A percentile compares a stretch with the other conserved stretches of the same genome.
phyloP scores from a whole-genome alignment of 768 basidiomycete species.

The Tephrocybe sp. region DNA sequence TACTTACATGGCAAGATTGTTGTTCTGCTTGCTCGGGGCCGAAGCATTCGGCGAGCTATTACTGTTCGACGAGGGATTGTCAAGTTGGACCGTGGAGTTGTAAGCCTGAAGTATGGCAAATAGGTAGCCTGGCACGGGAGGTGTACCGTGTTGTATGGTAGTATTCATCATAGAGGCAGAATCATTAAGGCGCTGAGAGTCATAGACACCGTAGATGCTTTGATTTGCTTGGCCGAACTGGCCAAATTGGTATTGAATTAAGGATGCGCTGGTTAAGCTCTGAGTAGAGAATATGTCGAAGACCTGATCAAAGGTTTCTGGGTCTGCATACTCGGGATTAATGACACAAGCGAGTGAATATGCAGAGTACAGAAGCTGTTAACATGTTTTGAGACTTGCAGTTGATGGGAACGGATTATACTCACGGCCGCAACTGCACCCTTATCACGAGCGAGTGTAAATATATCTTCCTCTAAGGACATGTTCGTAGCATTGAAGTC shows the following conservation, averaged over 20 bases:
- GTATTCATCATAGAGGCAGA: constrained; percentile 40
- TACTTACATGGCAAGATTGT: constrained; percentile 75
- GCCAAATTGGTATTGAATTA: constrained; percentile 55
- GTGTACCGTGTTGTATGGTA: constrained; percentile 34
- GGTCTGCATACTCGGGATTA: constrained; percentile 66
- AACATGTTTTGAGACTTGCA: neutral
- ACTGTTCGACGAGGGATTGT: constrained; percentile 20
- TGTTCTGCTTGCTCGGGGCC: constrained; percentile 28
- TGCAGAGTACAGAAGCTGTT: constrained; percentile 74
- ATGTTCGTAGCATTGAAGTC: constrained; percentile 71
- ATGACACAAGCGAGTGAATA: constrained; percentile 72
- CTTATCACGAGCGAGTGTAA: constrained; percentile 73
- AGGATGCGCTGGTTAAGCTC: constrained; percentile 53
- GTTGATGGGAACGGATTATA: constrained; percentile 4
- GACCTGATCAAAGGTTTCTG: constrained; percentile 61
- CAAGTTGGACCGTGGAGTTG: constrained; percentile 48
- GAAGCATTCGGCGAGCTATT: constrained; percentile 20
- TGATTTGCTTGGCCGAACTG: constrained; percentile 54
- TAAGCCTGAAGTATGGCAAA: constrained; percentile 66
- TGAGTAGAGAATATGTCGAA: constrained; percentile 80
- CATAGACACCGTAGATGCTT: constrained; percentile 51
- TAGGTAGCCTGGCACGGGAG: constrained; percentile 56
- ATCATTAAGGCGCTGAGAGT: constrained; percentile 62
- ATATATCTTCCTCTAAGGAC: constrained; percentile 65
- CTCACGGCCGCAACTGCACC: constrained; percentile 81